Evolutionary conservation across 176 grass and related monocot species (phyloP).

Genomic region (Carex parvula): DNA sequence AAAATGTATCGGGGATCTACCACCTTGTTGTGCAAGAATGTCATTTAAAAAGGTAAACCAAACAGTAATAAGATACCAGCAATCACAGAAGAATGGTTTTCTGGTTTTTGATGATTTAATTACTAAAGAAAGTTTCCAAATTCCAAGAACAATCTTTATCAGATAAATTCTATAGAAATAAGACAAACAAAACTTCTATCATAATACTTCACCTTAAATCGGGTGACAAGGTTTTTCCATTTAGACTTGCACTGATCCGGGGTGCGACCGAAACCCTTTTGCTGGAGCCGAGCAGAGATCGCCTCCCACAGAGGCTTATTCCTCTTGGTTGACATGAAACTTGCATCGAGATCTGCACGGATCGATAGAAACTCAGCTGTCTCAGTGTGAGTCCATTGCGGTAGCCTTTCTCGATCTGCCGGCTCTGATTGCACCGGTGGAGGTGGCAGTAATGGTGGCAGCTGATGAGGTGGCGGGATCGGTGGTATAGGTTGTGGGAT

Average conservation of each 20-base stretch:
- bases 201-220: constrained; percentile 53
- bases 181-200: neutral
- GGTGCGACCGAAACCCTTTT: constrained; percentile 62
- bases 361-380: constrained; percentile 70
- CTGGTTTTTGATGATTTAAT: neutral
- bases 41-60: neutral
- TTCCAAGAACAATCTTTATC: neutral
- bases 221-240: constrained; percentile 97
- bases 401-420: constrained; percentile 59
- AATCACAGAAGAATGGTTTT: neutral
- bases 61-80: neutral
- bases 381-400: constrained; percentile 85
- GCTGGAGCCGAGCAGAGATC: constrained; percentile 46
- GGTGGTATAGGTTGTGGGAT: constrained; percentile 27
- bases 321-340: constrained; percentile 90
- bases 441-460: neutral
- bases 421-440: neutral
- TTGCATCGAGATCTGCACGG: constrained; percentile 65
- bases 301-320: constrained; percentile 97
- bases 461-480: neutral
- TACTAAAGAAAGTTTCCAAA: neutral
- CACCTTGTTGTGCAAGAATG: constrained; percentile 1
- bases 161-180: neutral
- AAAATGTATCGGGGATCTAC: neutral
- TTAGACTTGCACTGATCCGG: constrained; percentile 99